phyloP scores from a whole-genome alignment of 345 rosid genomes.

The Geranium brycei region DNA sequence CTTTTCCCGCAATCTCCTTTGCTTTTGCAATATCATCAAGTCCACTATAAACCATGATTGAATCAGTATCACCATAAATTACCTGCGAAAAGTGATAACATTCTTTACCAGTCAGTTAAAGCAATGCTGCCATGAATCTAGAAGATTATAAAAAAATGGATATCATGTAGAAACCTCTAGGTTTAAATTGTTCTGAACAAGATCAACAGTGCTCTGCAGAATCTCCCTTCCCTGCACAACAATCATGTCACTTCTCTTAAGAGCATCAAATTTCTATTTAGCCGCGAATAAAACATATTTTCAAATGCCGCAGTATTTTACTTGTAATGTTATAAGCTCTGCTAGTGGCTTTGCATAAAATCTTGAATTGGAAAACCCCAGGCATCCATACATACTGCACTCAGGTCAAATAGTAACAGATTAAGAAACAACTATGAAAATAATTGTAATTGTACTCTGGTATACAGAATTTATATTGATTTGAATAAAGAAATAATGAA shows the following conservation, averaged over 20 bases:
- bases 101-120: conserved; percentile 3
- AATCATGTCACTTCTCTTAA: not conserved
- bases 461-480: not conserved
- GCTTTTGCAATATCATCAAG: conserved; percentile 72
- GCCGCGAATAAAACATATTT: too few relatives aligned
- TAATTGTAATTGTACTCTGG: not conserved
- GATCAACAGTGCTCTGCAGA: conserved; percentile 88
- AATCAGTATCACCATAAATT: conserved; percentile 95
- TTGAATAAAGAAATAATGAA: conserved; percentile 8
- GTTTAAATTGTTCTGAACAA: conserved; percentile 82
- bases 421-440: conserved; percentile 1
- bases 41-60: conserved; percentile 94
- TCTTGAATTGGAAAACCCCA: conserved; percentile 95
- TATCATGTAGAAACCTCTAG: conserved; percentile 49
- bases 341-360: conserved; percentile 98
- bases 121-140: conserved; percentile 10
- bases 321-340: conserved; percentile 87
- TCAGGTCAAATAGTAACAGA: conserved; percentile 9
- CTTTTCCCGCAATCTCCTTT: conserved; percentile 68
- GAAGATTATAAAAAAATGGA: conserved; percentile 9
- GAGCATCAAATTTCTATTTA: not conserved
- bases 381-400: conserved; percentile 98
- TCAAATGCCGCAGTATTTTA: conserved; percentile 16
- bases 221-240: conserved; percentile 86
- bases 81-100: conserved; percentile 42